Evolutionary conservation across 1,139 yeast genomes (phyloP).

Genomic region (Taphrina populina): DNA sequence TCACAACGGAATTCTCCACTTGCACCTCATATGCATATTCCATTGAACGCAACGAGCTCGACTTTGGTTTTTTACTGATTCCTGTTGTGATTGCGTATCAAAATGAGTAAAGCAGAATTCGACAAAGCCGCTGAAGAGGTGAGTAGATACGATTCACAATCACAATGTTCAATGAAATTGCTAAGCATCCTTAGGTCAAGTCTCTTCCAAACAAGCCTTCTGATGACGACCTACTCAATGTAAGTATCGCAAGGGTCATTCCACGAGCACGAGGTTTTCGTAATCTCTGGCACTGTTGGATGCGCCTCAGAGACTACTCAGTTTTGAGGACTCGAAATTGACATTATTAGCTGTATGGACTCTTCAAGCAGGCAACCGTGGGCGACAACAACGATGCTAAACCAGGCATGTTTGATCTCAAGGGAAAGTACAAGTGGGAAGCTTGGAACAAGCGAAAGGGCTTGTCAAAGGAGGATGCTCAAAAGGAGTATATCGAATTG

Average conservation of each 20-base stretch:
- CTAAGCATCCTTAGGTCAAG: no score
- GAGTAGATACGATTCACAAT: neutral
- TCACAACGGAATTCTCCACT: no score
- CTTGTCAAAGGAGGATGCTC: conserved; percentile 84
- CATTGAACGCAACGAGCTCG: no score
- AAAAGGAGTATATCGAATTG: conserved; percentile 71
- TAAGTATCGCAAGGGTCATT: conserved; percentile 37
- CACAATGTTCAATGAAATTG: no score
- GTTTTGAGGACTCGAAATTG: neutral
- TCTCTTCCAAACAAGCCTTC: conserved; percentile 71
- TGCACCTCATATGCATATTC: no score
- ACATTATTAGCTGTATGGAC: conserved; percentile 59
- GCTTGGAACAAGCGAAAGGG: conserved; percentile 92
- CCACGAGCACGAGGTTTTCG: neutral
- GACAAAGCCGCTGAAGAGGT: conserved; percentile 33
- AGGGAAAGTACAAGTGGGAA: conserved; percentile 91
- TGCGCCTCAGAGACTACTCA: neutral
- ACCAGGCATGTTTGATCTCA: conserved; percentile 78
- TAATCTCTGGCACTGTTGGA: neutral
- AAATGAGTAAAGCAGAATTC: conserved; percentile 21
- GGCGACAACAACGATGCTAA: conserved; percentile 87
- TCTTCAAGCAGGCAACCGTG: conserved; percentile 93
- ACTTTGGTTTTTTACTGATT: no score
- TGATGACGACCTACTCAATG: conserved; percentile 76
- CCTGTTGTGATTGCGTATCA: no score